These are phyloP conservation scores for Coniochaeta sp. DNA, from an alignment of 2,329 filamentous ascomycete species.

Conservation along the genomic window DNA sequence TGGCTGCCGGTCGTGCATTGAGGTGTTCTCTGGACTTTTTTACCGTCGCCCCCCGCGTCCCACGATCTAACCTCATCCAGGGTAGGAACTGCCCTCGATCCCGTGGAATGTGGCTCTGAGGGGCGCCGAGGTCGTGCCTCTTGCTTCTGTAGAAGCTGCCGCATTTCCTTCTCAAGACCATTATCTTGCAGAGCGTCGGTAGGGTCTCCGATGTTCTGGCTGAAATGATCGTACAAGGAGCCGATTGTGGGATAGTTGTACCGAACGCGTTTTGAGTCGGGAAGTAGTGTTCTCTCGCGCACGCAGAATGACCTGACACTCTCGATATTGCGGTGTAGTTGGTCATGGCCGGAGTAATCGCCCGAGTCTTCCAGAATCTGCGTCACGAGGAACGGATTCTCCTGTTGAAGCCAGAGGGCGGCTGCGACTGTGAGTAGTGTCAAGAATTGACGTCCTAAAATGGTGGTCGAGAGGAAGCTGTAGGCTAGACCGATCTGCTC, in stretches of 20 bases:
- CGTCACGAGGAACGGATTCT: neutral
- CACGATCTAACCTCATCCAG: neutral
- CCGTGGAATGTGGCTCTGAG: neutral
- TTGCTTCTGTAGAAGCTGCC: neutral
- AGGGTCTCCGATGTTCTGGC: neutral
- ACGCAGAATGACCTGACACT: neutral
- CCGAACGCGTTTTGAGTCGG: neutral
- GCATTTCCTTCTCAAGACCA: neutral
- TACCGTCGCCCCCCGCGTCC: neutral
- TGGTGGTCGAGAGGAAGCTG: neutral
- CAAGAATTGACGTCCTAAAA: neutral
- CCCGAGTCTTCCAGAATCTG: neutral
- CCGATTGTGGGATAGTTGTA: neutral
- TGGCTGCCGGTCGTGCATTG: neutral
- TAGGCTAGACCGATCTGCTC: neutral
- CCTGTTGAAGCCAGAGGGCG: neutral
- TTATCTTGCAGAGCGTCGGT: neutral
- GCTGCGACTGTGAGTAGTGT: neutral
- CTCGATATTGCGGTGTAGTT: neutral
- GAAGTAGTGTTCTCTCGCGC: neutral
- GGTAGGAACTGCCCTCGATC: neutral
- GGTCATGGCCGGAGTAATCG: neutral
- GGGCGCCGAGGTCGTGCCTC: neutral
- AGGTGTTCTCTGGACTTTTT: neutral
- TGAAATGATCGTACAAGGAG: neutral